Base-by-base conservation (phyloP, 2,329 filamentous ascomycete genomes). In the Nemania sp. region DNA sequence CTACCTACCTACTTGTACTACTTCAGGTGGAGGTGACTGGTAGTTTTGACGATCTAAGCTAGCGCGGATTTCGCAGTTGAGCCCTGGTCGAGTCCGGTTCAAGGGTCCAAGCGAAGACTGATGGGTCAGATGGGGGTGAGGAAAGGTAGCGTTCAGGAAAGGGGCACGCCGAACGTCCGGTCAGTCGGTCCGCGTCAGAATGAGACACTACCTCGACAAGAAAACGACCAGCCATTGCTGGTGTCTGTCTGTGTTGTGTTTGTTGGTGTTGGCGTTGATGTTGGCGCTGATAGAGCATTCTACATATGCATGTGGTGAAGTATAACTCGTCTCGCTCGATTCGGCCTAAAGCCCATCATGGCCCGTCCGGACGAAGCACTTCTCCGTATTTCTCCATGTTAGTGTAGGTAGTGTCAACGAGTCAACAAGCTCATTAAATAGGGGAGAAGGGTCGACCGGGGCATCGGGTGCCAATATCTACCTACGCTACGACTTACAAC, bases 391-490 rank as follows among this genome's bases (percentile, higher is more conserved):
- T 58, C 34, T 56, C 48, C 48, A 51, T 11, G 39, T 62, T 45
- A 15, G 39, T 35, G 51, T 57, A 56, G 55, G 51, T 51, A 58
- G 51, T 35, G 45, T 25, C 21, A 18, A 58, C 59, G 49, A 60
- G 51, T 63, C 47, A 52, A 59, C 50, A 55, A 46, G 48, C 54
- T 59, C 46, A 45, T 25, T 59, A 55, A 60, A 64, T 59, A 65
- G 62, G 57, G 59, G 59, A 64, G 54, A 51, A 43, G 45, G 35
- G 52, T 43, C 18, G 37, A 61, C 59, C 54, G 60, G 64, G 62
- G 54, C 59, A 42, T 61, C 53, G 47, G 56, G 48, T 54, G 56
- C 56, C 62, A 58, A 55, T 55, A 54, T 15, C 15, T 40, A 11
- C 37, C n/a, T 40, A n/a, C n/a, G n/a, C n/a, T n/a, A n/a, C n/a